A percentile compares a stretch with the other conserved stretches of the same genome.
Conservation (phyloP, 148 eudicot species). For the Suaeda aralocaspica region DNA sequence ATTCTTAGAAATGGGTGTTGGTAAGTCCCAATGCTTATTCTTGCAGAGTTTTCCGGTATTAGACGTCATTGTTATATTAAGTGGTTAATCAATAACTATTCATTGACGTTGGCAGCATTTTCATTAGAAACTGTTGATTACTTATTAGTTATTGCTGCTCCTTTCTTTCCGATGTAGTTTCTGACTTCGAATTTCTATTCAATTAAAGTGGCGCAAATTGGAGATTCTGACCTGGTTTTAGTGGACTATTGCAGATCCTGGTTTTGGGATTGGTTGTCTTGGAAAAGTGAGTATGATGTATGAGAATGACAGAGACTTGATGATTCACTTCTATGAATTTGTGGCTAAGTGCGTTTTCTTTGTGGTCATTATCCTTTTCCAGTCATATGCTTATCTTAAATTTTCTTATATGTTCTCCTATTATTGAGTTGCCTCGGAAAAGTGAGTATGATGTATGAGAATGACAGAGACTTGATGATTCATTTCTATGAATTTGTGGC, state of each 20-base stretch:
- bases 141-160: neutral
- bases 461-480: slow-evolving; percentile 81
- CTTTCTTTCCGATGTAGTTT: neutral
- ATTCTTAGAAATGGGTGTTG: slow-evolving; percentile 84
- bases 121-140: neutral
- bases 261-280: slow-evolving; percentile 81
- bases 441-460: slow-evolving; percentile 71
- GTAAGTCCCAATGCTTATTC: slow-evolving; percentile 36
- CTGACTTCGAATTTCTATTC: neutral
- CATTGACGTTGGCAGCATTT: neutral
- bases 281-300: slow-evolving; percentile 78
- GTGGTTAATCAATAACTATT: neutral
- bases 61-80: neutral
- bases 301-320: slow-evolving; percentile 82
- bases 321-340: slow-evolving; percentile 78
- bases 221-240: neutral
- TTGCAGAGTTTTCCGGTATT: neutral
- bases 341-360: slow-evolving; percentile 58
- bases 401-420: no score
- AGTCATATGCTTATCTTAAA: neutral
- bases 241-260: slow-evolving; percentile 59
- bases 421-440: slow-evolving; percentile 93
- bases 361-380: neutral
- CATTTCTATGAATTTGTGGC: slow-evolving; percentile 79
- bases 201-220: neutral